Percentiles rank a stretch among this genome's conserved stretches.
Evolutionary conservation across 495 filamentous ascomycete species (phyloP).

Genomic region (Halenospora varia): DNA sequence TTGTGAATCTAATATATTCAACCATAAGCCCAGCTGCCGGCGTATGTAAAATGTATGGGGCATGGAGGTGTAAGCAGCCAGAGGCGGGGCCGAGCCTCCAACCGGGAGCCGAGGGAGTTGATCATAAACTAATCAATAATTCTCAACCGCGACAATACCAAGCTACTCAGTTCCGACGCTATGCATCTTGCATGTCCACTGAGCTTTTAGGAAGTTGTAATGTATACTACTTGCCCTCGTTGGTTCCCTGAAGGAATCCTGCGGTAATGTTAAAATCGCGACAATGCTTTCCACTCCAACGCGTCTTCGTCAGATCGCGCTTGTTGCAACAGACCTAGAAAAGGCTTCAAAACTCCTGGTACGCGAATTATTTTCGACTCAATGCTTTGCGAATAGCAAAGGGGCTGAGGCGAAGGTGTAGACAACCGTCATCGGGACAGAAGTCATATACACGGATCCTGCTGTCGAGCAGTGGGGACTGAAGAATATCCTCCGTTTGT

Average conservation of each 20-base stretch:
- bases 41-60: too few relatives aligned
- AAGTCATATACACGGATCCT: slow-evolving; percentile 20
- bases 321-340: slow-evolving; percentile 14
- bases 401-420: not conserved
- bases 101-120: not conserved
- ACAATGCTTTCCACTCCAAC: not conserved
- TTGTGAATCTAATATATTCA: too few relatives aligned
- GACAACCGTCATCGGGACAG: slow-evolving; percentile 18
- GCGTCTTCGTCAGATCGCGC: slow-evolving; percentile 20
- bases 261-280: too few relatives aligned
- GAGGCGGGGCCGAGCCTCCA: not conserved
- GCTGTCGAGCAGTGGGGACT: slow-evolving; percentile 20
- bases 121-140: not conserved
- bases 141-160: not conserved
- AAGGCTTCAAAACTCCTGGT: slow-evolving; percentile 17
- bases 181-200: not conserved
- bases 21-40: too few relatives aligned
- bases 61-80: too few relatives aligned
- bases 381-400: not conserved
- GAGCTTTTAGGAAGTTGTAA: too few relatives aligned
- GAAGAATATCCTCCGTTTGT: slow-evolving; percentile 17
- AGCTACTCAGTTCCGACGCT: not conserved
- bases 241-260: too few relatives aligned
- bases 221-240: too few relatives aligned
- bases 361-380: not conserved